Base-by-base conservation (phyloP, 2,329 filamentous ascomycete genomes). In the Sphaceloma murrayae region DNA sequence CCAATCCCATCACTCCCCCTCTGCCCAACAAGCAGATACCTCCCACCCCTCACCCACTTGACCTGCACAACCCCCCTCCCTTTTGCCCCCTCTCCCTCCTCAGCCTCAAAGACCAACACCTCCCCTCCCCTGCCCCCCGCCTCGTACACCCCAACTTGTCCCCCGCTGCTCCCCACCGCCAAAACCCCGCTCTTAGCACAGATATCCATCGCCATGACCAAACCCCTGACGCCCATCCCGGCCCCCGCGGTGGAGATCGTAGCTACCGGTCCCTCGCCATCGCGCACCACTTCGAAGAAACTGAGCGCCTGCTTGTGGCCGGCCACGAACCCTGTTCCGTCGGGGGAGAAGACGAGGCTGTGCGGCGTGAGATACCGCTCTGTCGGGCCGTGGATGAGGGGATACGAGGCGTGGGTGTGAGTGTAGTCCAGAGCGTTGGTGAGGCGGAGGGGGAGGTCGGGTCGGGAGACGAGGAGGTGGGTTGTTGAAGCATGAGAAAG, bases 21-120 rank as follows among this genome's bases (percentile, higher is more conserved):
- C 54, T 80, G 77, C 0, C 67, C 70, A 13, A 77, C 67, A 50
- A 75, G 73, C 4, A 81, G 56, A 54, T 80, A 80, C 32, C 62
- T 65, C 1, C 72, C 74, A 56, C 71, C 73, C 0, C 69, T 67
- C 43, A 70, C 77, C 75, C 75, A 80, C 11, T 66, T 57, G 10
- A 80, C 56, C 39, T 72, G 66, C 2, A 71, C 74, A 14, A 80
- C 60, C 3, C 77, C 77, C 1, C 59, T 61, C 2, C 75, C 77
- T 11, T 60, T 58, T 39, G 67, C 39, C 14, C 48, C 48, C 19
- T 27, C 34, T 8, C 24, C 52, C 32, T 17, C 60, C 27, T 60
- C 55, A 38, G 75, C 57, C 5, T 62, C 61, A 49, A 79, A 77
- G 1, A 69, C 66, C 0, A 71, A 70, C 7, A 74, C 56, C 22